Evolutionary conservation across 2,329 filamentous ascomycete genomes (phyloP), one percentile per base, ranked within the genome.

Genomic region (Chaetomium globosum): DNA sequence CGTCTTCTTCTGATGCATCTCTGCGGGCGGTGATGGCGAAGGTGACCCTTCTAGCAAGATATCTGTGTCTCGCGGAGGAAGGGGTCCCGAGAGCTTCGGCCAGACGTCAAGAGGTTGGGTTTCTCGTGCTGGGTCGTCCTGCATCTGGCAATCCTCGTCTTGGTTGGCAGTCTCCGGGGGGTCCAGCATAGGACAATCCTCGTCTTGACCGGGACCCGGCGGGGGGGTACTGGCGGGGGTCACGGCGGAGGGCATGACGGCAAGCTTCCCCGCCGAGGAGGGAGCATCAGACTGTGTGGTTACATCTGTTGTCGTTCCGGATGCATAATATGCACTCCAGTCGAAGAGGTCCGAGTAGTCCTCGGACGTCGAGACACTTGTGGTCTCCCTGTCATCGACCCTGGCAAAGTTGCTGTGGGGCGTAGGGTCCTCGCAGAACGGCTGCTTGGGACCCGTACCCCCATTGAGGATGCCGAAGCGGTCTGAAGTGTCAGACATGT

Each of bases 121-220:
- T 30, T 63, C 59, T n/a, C 56, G 53, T 36, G 64, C 19, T 6
- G 53, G 49, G 33, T 59, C 59, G 52, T 69, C 69, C 31, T 49
- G n/a, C 69, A 71, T 71, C n/a, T 51, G 54, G 53, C 31, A 54
- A 54, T 71, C 69, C 36, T 65, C 65, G 21, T 66, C 66, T 30
- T 39, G 10, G 23, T n/a, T 64, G 60, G 19, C 61, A 54, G 26
- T 61, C 57, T n/a, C 23, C 8, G 53, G 49, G 33, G 61, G 59
- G 49, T 69, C 69, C 31, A 48, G 16, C 69, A 71, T 71, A 26
- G 54, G 54, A 53, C 36, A 54, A 52, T 71, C 69, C 36, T 65
- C 65, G 21, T 66, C 66, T 26, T 39, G 26, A 46, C 30, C 49
- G 31, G 61, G 31, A 48, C 9, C 39, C 39, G 52, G 23, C 26